phyloP scores from a whole-genome alignment of 2,329 filamentous ascomycete genomes.

The Cladosporium sp. region DNA sequence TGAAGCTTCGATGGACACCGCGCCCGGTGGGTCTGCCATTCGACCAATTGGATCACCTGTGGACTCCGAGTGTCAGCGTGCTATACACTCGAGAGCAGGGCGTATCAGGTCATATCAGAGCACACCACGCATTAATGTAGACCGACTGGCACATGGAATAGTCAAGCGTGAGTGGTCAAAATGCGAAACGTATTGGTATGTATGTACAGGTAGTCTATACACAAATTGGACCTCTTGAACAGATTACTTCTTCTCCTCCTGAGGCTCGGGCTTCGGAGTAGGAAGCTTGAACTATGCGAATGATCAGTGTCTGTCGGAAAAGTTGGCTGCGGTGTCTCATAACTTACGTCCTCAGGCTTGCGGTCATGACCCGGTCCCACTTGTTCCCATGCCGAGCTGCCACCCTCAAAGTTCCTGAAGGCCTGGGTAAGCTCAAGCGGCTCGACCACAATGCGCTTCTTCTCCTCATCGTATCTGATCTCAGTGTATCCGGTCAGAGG shows the following conservation, averaged over 20 bases:
- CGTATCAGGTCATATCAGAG: too few species aligned
- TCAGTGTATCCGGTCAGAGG: conserved; percentile 97
- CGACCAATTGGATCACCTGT: not conserved
- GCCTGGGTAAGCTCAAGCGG: conserved; percentile 96
- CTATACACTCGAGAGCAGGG: not conserved
- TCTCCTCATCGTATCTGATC: conserved; percentile 97
- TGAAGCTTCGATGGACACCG: too few species aligned
- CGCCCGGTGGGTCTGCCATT: not conserved
- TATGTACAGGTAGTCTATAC: conserved; percentile 33
- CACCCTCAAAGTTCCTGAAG: conserved; percentile 94
- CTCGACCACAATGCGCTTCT: conserved; percentile 98
- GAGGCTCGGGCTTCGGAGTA: conserved; percentile 88
- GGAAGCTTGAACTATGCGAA: conserved; percentile 73
- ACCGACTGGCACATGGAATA: too few species aligned
- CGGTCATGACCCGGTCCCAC: conserved; percentile 66
- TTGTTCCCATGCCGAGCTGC: conserved; percentile 55
- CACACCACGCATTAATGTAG: too few species aligned
- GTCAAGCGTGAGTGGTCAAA: not conserved
- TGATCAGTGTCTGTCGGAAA: conserved; percentile 7
- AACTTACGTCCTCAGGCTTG: conserved; percentile 63
- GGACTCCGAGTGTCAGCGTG: not conserved
- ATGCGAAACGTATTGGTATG: conserved; percentile 10
- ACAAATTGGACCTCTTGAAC: conserved; percentile 12
- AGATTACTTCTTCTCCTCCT: conserved; percentile 82
- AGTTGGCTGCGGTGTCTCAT: not conserved